A percentile compares a stretch with the other conserved stretches of the same genome.
Evolutionary conservation across 345 rosid species (phyloP).

Genomic region (Acer campestre): DNA sequence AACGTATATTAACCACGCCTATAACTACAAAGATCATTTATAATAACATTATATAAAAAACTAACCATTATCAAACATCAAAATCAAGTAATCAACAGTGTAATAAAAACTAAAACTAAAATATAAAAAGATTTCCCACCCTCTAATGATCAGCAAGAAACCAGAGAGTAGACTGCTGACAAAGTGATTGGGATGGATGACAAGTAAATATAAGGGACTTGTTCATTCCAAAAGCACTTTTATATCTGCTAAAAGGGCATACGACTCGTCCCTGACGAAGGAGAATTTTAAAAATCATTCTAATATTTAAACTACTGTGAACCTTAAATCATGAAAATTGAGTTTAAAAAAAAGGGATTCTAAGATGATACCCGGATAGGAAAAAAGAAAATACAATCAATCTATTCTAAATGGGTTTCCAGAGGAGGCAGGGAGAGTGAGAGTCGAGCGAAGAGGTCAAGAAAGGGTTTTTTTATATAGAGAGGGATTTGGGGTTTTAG

Average conservation of each 20-base stretch:
- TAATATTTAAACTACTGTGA: not conserved
- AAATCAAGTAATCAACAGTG: too few species aligned
- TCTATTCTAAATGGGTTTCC: not conserved
- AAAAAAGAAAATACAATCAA: not conserved
- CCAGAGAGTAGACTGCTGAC: slow-evolving; percentile 17
- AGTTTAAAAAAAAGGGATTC: not conserved
- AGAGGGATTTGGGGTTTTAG: not conserved
- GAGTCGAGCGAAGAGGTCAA: not conserved
- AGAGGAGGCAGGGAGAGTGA: not conserved
- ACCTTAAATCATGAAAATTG: not conserved
- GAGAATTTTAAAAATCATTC: not conserved
- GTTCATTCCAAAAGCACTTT: slow-evolving; percentile 35
- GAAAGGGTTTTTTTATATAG: not conserved
- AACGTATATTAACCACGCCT: too few species aligned
- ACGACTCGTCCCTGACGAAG: slow-evolving; percentile 23
- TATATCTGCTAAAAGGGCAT: slow-evolving; percentile 25
- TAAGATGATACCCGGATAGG: not conserved
- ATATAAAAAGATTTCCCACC: slow-evolving; percentile 21
- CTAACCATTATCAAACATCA: too few species aligned
- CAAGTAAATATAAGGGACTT: slow-evolving; percentile 22
- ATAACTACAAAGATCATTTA: too few species aligned
- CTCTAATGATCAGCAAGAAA: slow-evolving; percentile 34
- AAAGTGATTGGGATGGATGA: slow-evolving; percentile 33
- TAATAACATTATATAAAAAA: too few species aligned
- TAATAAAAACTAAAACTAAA: too few species aligned